phyloP scores from a whole-genome alignment of 1,284 basidiomycete genomes.

The Pyrrhoderma noxium region DNA sequence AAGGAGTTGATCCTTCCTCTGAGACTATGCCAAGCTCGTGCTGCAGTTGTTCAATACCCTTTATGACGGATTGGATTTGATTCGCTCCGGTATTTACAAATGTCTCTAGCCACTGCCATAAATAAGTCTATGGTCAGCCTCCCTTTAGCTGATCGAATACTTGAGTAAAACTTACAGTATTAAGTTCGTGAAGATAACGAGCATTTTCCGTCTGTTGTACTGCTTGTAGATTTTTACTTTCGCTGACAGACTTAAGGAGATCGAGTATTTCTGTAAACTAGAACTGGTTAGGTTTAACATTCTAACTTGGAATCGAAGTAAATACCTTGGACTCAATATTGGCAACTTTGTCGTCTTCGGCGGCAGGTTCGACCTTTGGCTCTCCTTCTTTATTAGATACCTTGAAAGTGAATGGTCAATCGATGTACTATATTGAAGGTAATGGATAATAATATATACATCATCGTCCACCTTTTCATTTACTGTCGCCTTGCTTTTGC shows the following conservation, averaged over 20 bases:
- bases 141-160: no score
- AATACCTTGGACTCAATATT: constrained; percentile 7
- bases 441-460: no score
- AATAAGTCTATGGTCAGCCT: no score
- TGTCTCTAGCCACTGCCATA: constrained; percentile 67
- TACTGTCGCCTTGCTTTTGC: neutral
- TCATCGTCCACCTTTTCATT: neutral
- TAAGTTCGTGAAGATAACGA: constrained; percentile 68
- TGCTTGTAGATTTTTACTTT: constrained; percentile 38
- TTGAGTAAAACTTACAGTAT: constrained; percentile 38
- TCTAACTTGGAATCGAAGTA: neutral
- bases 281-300: neutral
- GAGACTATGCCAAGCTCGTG: constrained; percentile 31
- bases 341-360: neutral
- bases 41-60: constrained; percentile 54
- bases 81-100: constrained; percentile 69
- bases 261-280: constrained; percentile 39
- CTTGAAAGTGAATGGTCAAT: no score
- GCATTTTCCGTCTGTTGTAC: constrained; percentile 65
- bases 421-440: no score
- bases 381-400: neutral
- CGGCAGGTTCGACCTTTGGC: neutral
- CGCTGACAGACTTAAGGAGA: constrained; percentile 39
- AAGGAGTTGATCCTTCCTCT: constrained; percentile 23
- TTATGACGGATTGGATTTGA: constrained; percentile 58